A percentile compares a stretch with the other conserved stretches of the same genome.
Evolutionary conservation across 768 basidiomycete genomes (phyloP).

Genomic region (Neoboletus magnificus): DNA sequence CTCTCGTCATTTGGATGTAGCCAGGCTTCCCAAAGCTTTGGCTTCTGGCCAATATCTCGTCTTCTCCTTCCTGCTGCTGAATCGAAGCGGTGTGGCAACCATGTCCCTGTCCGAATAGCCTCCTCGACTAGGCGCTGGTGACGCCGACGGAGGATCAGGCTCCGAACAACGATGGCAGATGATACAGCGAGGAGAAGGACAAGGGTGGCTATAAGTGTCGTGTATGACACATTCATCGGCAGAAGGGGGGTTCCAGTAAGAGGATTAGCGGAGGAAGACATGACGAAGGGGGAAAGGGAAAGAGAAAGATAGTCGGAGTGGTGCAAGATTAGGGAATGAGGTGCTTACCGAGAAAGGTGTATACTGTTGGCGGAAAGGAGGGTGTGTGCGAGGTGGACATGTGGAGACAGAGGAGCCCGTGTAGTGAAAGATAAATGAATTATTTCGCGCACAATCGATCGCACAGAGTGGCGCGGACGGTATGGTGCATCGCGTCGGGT

Average conservation of each 20-base stretch:
- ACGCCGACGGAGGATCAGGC: conserved; percentile 59
- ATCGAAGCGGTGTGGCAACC: conserved; percentile 37
- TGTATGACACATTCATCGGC: conserved; percentile 27
- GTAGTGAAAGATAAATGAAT: not conserved
- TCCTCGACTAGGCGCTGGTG: conserved; percentile 58
- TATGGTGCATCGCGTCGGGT: not conserved
- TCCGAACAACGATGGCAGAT: conserved; percentile 62
- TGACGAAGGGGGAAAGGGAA: not conserved
- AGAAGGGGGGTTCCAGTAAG: not conserved
- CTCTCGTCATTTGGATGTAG: conserved; percentile 8
- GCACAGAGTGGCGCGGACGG: not conserved
- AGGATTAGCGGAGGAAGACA: conserved; percentile 14
- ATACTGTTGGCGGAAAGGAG: conserved; percentile 20
- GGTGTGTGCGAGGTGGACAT: not conserved
- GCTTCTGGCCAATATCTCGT: conserved; percentile 31
- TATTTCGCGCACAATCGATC: conserved; percentile 4
- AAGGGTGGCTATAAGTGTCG: conserved; percentile 57
- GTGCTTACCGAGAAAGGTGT: conserved; percentile 33
- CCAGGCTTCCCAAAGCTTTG: conserved; percentile 30
- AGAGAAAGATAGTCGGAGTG: not conserved
- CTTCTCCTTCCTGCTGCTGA: conserved; percentile 16
- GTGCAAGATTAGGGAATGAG: not conserved
- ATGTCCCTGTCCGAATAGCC: conserved; percentile 63
- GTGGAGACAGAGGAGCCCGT: not conserved
- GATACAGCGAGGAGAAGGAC: conserved; percentile 67